phyloP scores from a whole-genome alignment of 2,329 filamentous ascomycete genomes.

The Trichoderma sp. region DNA sequence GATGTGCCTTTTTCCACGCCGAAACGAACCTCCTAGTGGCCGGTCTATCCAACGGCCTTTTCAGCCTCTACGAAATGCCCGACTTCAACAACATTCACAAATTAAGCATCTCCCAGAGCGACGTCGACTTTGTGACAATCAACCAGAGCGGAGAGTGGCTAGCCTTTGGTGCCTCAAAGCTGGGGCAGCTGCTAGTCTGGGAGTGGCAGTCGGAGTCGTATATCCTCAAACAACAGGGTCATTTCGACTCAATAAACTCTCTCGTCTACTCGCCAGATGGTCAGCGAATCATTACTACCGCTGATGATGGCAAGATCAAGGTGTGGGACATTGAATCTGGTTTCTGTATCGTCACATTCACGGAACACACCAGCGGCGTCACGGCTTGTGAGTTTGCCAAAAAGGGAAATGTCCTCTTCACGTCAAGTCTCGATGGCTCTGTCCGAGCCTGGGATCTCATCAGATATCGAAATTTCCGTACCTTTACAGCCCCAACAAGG shows the following conservation, averaged over 20 bases:
- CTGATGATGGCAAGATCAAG: constrained; percentile 97
- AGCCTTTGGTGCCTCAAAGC: constrained; percentile 91
- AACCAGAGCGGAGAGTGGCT: constrained; percentile 96
- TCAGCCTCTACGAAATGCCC: constrained; percentile 92
- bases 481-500: constrained; percentile 89
- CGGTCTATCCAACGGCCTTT: constrained; percentile 91
- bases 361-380: constrained; percentile 91
- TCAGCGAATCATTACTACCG: constrained; percentile 85
- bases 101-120: constrained; percentile 88
- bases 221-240: constrained; percentile 95
- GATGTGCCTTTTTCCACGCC: constrained; percentile 87
- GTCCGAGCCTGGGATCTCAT: constrained; percentile 95
- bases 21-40: constrained; percentile 89
- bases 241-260: constrained; percentile 93
- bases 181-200: constrained; percentile 96
- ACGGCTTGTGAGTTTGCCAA: constrained; percentile 94
- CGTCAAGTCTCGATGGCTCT: constrained; percentile 89
- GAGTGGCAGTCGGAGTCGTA: constrained; percentile 99
- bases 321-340: constrained; percentile 97
- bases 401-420: constrained; percentile 93
- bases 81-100: constrained; percentile 95
- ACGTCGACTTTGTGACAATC: constrained; percentile 91
- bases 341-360: constrained; percentile 97
- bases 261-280: constrained; percentile 92
- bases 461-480: constrained; percentile 93